Percentiles rank a stretch among this genome's conserved stretches.
These are phyloP conservation scores for Yamadazyma conglobata DNA, from an alignment of 1,139 yeast genomes.

Conservation along the genomic window DNA sequence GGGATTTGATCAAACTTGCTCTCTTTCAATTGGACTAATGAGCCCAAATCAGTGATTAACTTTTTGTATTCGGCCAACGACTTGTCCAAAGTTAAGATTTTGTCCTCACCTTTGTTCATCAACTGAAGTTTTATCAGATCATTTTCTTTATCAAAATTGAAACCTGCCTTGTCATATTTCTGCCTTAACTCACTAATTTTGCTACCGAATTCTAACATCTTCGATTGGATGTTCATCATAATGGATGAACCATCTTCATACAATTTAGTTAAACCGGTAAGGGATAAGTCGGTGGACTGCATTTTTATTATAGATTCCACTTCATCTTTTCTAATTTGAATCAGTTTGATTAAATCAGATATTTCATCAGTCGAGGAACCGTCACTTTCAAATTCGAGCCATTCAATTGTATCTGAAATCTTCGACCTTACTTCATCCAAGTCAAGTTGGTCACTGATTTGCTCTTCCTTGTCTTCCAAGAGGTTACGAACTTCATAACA, in stretches of 20 bases:
- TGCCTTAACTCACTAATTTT: constrained; percentile 39
- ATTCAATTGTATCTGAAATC: constrained; percentile 57
- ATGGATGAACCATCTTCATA: constrained; percentile 38
- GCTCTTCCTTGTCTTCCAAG: constrained; percentile 47
- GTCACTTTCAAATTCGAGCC: constrained; percentile 78
- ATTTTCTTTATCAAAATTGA: constrained; percentile 51
- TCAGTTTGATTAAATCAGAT: constrained; percentile 21
- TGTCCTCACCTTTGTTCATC: constrained; percentile 33
- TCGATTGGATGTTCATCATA: constrained; percentile 41
- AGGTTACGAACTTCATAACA: constrained; percentile 55
- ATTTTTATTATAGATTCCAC: constrained; percentile 24
- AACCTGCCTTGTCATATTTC: constrained; percentile 37
- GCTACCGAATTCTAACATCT: constrained; percentile 42
- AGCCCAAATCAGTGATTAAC: constrained; percentile 29
- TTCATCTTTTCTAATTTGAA: constrained; percentile 19
- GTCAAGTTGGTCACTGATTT: constrained; percentile 34
- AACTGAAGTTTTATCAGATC: constrained; percentile 34
- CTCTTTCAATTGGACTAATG: constrained; percentile 15
- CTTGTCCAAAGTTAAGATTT: constrained; percentile 31
- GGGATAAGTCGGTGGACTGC: constrained; percentile 31
- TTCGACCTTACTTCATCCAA: constrained; percentile 20
- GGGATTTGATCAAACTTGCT: constrained; percentile 23
- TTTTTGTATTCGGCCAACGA: constrained; percentile 34
- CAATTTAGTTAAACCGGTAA: constrained; percentile 34
- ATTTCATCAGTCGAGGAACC: constrained; percentile 46